Evolutionary conservation across 345 rosid genomes (phyloP).

Genomic region (Aquilaria malaccensis): DNA sequence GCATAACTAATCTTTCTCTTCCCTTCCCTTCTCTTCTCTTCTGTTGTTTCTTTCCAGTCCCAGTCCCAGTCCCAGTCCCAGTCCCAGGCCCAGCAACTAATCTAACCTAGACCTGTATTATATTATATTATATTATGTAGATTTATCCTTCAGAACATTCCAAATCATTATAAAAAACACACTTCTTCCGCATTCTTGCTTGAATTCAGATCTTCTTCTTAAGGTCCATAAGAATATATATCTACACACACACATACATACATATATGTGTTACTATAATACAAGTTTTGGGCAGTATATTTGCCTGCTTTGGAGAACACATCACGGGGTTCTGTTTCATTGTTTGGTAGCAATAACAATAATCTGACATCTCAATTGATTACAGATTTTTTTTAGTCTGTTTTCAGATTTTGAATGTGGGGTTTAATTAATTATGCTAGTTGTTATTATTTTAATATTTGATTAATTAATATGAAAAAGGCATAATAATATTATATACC

Average conservation of each 20-base stretch:
- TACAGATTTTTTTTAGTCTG: not conserved
- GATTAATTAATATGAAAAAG: no score
- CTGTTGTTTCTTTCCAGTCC: not conserved
- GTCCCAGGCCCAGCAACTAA: constrained; percentile 5
- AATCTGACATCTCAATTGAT: constrained; percentile 5
- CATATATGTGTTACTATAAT: not conserved
- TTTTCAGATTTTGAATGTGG: no score
- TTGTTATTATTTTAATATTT: no score
- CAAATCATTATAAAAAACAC: constrained; percentile 20
- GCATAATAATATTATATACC: constrained; percentile 8
- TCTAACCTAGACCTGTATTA: not conserved
- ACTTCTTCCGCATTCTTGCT: constrained; percentile 5
- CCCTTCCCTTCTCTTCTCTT: not conserved
- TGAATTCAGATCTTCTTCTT: constrained; percentile 10
- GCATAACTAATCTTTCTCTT: constrained; percentile 14
- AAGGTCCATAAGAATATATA: not conserved
- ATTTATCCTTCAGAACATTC: constrained; percentile 17
- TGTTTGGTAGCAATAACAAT: constrained; percentile 13
- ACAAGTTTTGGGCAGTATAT: not conserved
- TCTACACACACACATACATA: no score
- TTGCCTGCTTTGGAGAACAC: constrained; percentile 33
- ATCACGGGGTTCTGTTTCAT: constrained; percentile 25
- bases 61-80: no score
- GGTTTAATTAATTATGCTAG: no score
- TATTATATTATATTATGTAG: constrained; percentile 10